Conservation (phyloP, 2,329 filamentous ascomycete species). For the Lasiodiplodia hormozganensis region DNA sequence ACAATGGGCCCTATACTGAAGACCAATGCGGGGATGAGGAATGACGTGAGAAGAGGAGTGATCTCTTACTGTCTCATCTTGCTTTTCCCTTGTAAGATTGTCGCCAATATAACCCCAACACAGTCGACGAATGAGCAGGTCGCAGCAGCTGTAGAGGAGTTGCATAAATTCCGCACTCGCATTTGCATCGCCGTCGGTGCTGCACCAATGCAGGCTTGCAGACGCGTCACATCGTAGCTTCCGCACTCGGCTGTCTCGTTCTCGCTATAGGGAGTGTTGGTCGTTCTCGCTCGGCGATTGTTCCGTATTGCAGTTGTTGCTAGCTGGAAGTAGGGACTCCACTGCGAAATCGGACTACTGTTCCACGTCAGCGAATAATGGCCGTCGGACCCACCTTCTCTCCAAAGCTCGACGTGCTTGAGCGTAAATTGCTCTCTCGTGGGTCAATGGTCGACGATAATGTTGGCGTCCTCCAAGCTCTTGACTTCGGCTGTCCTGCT, state of each 20-base stretch:
- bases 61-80: neutral
- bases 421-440: neutral
- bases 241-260: neutral
- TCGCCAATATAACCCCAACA: too few species aligned
- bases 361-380: neutral
- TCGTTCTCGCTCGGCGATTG: too few species aligned
- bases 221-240: neutral
- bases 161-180: neutral
- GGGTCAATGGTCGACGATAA: neutral
- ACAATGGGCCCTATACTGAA: neutral
- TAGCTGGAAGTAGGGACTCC: neutral
- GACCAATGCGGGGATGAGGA: neutral
- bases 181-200: neutral
- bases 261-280: neutral
- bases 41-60: neutral
- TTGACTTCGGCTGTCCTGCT: neutral
- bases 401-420: neutral
- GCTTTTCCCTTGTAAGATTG: neutral
- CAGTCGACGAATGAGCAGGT: neutral
- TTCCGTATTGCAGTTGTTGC: neutral
- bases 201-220: neutral
- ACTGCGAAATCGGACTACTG: neutral
- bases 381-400: neutral
- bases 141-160: neutral
- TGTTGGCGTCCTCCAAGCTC: neutral